A percentile compares a stretch with the other conserved stretches of the same genome.
These are phyloP conservation scores for Zygosaccharomyces sapae DNA, from an alignment of 1,139 yeast genomes.

Conservation along the genomic window DNA sequence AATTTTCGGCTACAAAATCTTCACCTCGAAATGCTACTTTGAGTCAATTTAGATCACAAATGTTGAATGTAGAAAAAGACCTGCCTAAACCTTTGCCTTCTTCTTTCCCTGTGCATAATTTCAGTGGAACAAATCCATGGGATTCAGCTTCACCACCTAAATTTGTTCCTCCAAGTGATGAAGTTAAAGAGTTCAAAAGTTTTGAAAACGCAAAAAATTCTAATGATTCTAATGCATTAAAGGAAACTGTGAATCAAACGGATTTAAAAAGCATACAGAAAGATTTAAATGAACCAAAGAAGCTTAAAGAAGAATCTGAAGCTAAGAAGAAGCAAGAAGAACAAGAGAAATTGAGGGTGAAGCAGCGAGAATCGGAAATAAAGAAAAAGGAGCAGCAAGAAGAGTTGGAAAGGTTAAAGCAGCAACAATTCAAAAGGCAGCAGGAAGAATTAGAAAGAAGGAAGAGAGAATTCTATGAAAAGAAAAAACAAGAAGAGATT, in stretches of 20 bases:
- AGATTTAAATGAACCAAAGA: constrained; percentile 6
- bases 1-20: neutral
- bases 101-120: neutral
- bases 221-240: no score
- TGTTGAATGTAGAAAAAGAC: neutral
- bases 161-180: neutral
- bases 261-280: constrained; percentile 20
- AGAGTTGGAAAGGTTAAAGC: neutral
- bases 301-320: constrained; percentile 10
- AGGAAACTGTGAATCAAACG: constrained; percentile 9
- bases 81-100: neutral
- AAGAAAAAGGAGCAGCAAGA: constrained; percentile 1
- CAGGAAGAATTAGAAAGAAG: constrained; percentile 2
- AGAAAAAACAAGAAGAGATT: neutral
- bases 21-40: neutral
- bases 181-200: neutral
- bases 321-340: constrained; percentile 14
- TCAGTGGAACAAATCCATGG: neutral
- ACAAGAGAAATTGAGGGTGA: constrained; percentile 14
- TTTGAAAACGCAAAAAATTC: constrained; percentile 3
- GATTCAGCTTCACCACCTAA: neutral
- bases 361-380: constrained; percentile 5
- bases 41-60: neutral
- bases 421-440: constrained; percentile 3
- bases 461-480: neutral